Conservation (phyloP, 1,284 basidiomycete genomes). For the Earliella scabrosa region DNA sequence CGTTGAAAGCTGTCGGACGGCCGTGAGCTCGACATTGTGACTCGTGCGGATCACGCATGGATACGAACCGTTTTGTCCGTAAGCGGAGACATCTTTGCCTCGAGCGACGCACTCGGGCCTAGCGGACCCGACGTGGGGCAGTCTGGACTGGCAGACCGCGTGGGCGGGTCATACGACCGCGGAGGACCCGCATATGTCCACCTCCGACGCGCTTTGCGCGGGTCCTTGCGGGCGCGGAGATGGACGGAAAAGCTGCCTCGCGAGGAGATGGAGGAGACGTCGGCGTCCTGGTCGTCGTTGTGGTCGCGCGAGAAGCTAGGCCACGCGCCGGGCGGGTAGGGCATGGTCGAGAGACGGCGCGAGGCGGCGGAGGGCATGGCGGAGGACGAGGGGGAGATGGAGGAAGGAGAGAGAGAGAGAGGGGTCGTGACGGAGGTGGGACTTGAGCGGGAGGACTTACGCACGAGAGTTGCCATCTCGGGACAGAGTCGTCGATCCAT, state of each 20-base stretch:
- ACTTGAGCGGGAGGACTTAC: background rate
- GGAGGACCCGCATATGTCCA: slow-evolving; percentile 18
- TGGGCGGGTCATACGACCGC: background rate
- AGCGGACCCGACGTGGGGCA: slow-evolving; percentile 6
- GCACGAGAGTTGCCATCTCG: slow-evolving; percentile 17
- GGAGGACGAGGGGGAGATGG: slow-evolving; percentile 8
- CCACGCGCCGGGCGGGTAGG: slow-evolving; percentile 36
- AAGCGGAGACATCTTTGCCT: slow-evolving; percentile 19
- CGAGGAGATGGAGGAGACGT: slow-evolving; percentile 12
- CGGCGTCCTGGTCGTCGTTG: slow-evolving; percentile 14
- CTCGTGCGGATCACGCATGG: no score
- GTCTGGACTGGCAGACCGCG: slow-evolving; percentile 12
- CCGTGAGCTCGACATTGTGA: no score
- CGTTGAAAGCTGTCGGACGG: slow-evolving; percentile 11
- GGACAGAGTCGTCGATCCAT: slow-evolving; percentile 18
- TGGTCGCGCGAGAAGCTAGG: slow-evolving; percentile 27
- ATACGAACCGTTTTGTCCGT: slow-evolving; percentile 22
- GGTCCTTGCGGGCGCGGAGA: background rate
- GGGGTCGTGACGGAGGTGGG: background rate
- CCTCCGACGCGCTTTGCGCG: slow-evolving; percentile 11
- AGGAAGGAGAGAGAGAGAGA: slow-evolving; percentile 3
- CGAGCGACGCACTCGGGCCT: slow-evolving; percentile 16
- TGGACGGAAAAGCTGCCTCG: slow-evolving; percentile 1
- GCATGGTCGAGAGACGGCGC: slow-evolving; percentile 25
- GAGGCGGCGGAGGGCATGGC: slow-evolving; percentile 24